Base-by-base conservation (phyloP, 2,329 filamentous ascomycete species). In the Cordyceps fumosorosea region DNA sequence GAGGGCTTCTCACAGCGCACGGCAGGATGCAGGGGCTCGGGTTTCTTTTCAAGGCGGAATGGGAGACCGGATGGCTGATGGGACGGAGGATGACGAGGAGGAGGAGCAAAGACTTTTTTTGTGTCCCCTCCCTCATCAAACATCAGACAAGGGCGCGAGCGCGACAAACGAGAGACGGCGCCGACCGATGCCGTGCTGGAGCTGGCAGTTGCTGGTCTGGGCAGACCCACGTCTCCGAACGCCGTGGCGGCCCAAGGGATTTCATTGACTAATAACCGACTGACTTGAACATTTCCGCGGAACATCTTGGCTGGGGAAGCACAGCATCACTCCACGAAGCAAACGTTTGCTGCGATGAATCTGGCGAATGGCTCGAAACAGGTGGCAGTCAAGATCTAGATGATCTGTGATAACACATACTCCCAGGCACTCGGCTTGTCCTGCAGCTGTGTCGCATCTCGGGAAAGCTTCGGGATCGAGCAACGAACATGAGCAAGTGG, bases 181-280 rank as follows among this genome's bases (percentile, higher is more conserved):
- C 14, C 42, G 34, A 44, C 18, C 5, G 42, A 44, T 44, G 42
- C 4, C 16, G 34, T 51, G 47, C 37, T 59, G 56, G 22, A 37
- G 34, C 34, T 37, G 5, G 34, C 12, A 18, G 56, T n/a, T 44
- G 42, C 42, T n/a, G 42, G 16, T n/a, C 44, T n/a, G 44, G 18
- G 6, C n/a, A 32, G 56, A 44, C 56, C 56, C 56, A 59, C 56
- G 56, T 59, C 42, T 52, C 56, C 56, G 56, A 59, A 59, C 29
- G 22, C 56, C 56, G 56, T 45, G 24, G 53, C 37, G 56, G 54
- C 44, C 26, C 29, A 32, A 48, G 18, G 42, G 16, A 58, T 51
- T 42, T 29, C 44, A 20, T 32, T 29, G 16, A 32, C 32, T 20
- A 22, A 53, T 20, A 22, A 53, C 18, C 20, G 5, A 26, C 16